Evolutionary conservation across 73 alveolate species (phyloP).

Genomic region (Blepharisma japonicum): DNA sequence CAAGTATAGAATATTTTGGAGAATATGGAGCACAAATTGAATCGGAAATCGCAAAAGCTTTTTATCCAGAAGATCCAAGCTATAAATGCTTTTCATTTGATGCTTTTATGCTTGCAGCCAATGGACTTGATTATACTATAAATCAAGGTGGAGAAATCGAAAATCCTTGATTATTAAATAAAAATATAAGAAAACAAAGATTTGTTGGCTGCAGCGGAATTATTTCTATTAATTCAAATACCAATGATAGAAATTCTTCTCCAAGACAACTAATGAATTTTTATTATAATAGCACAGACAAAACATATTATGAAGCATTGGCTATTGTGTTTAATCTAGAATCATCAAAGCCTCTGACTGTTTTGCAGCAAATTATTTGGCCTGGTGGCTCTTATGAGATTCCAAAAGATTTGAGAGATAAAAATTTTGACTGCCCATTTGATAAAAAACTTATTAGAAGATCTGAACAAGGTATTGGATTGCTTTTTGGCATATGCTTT

Average conservation of each 20-base stretch:
- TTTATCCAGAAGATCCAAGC: background rate
- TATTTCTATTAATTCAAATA: background rate
- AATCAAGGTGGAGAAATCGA: background rate
- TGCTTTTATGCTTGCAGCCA: background rate
- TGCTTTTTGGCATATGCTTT: background rate
- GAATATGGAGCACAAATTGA: background rate
- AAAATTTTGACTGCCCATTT: constrained; percentile 5
- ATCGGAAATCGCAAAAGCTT: background rate
- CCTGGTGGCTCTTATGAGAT: background rate
- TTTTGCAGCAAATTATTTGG: background rate
- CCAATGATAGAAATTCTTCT: constrained; percentile 6
- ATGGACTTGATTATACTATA: constrained; percentile 5
- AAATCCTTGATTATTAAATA: background rate
- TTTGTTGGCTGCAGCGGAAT: constrained; percentile 22
- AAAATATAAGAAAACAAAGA: background rate
- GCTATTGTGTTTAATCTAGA: no score
- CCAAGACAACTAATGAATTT: background rate
- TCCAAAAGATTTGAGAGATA: background rate
- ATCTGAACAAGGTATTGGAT: background rate
- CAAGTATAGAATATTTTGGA: background rate
- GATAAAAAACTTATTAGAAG: background rate
- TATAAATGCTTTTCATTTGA: background rate
- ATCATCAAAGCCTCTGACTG: background rate
- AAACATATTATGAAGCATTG: no score
- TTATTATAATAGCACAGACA: background rate